phyloP scores from a whole-genome alignment of 2,329 filamentous ascomycete genomes.

The Trichoderma gracile region DNA sequence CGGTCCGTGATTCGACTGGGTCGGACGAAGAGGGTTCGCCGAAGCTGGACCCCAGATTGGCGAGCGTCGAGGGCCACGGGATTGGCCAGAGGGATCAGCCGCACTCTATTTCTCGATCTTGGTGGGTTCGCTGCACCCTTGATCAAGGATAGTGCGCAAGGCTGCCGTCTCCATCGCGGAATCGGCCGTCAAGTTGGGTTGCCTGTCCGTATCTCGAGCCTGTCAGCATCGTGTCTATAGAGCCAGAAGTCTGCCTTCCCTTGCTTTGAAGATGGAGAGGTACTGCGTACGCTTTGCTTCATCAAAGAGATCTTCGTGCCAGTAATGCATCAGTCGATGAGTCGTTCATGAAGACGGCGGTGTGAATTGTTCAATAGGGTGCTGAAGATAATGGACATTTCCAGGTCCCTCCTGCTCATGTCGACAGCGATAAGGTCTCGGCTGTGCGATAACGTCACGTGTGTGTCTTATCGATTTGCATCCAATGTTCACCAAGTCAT shows the following conservation, averaged over 20 bases:
- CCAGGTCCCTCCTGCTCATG: too few relatives aligned
- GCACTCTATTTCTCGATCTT: background rate
- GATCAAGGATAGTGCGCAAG: background rate
- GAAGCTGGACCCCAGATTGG: conserved; percentile 11
- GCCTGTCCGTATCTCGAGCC: background rate
- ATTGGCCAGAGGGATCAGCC: background rate
- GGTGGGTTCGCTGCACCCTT: background rate
- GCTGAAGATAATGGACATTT: background rate
- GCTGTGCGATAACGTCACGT: background rate
- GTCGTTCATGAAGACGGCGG: background rate
- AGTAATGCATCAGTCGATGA: background rate
- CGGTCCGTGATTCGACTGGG: background rate
- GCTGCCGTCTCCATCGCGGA: background rate
- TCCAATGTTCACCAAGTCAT: background rate
- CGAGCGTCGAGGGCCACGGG: background rate
- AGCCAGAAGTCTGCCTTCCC: background rate
- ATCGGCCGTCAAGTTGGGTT: background rate
- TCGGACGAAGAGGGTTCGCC: background rate
- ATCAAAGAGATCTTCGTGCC: background rate
- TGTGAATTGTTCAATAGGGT: background rate
- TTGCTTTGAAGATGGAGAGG: background rate
- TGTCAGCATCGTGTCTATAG: background rate
- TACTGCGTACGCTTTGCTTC: background rate
- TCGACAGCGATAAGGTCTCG: background rate
- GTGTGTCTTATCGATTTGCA: background rate